Evolutionary conservation across 1,284 basidiomycete genomes (phyloP).

Genomic region (Veloboletus limbatus): DNA sequence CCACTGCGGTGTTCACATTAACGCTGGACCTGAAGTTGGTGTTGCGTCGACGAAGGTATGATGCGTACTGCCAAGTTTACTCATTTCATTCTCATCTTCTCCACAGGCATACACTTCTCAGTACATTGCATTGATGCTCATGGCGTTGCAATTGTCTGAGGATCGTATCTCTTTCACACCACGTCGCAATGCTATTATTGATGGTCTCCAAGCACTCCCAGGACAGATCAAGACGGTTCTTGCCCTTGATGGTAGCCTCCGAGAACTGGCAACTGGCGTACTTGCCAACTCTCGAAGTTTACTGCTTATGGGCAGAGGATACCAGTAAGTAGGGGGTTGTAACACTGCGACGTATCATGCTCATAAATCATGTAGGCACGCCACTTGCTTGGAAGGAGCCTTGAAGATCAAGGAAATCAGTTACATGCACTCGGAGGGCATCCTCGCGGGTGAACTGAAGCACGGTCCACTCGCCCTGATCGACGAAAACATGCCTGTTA

Average conservation of each 20-base stretch:
- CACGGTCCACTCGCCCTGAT: slow-evolving; percentile 97
- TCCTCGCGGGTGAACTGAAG: slow-evolving; percentile 97
- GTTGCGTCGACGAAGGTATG: slow-evolving; percentile 97
- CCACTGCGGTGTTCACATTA: slow-evolving; percentile 99
- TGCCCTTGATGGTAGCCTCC: slow-evolving; percentile 75
- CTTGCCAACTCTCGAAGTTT: slow-evolving; percentile 83
- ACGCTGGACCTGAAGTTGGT: slow-evolving; percentile 98
- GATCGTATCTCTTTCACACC: slow-evolving; percentile 92
- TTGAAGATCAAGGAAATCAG: slow-evolving; percentile 99
- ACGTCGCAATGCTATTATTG: slow-evolving; percentile 92
- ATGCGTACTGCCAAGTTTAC: not conserved
- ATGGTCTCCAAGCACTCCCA: slow-evolving; percentile 89
- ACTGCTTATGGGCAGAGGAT: slow-evolving; percentile 97
- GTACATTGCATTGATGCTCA: slow-evolving; percentile 98
- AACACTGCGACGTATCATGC: not conserved
- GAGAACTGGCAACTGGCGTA: slow-evolving; percentile 81
- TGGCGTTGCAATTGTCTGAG: slow-evolving; percentile 96
- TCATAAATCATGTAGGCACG: slow-evolving; percentile 50
- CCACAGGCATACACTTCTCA: slow-evolving; percentile 94
- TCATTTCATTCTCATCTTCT: not conserved
- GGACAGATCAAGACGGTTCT: slow-evolving; percentile 89
- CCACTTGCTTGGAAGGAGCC: slow-evolving; percentile 97
- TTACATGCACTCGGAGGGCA: slow-evolving; percentile 91
- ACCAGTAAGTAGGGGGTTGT: slow-evolving; percentile 63
- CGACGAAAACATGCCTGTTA: slow-evolving; percentile 97